These are phyloP conservation scores for Emericellopsis atlantica DNA, from an alignment of 2,329 filamentous ascomycete genomes.

Conservation along the genomic window DNA sequence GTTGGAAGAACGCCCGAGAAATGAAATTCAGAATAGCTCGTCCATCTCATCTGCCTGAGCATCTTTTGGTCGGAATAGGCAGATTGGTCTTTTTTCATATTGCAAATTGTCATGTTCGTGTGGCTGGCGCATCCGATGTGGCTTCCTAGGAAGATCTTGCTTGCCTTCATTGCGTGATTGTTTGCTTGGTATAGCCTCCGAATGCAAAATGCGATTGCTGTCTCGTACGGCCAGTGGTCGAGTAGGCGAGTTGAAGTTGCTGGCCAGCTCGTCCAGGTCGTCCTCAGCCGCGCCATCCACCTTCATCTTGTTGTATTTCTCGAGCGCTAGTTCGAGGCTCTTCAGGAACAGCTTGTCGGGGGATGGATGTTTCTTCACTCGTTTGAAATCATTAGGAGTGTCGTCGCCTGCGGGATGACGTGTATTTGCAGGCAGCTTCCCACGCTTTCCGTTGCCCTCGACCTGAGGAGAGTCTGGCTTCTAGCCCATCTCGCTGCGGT, in stretches of 20 bases:
- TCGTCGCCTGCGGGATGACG: neutral
- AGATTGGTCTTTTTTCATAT: neutral
- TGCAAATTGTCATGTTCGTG: too few relatives aligned
- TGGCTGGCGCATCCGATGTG: too few relatives aligned
- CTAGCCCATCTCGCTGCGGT: too few relatives aligned
- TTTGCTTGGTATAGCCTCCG: neutral
- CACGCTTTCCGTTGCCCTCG: too few relatives aligned
- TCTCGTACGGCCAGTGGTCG: neutral
- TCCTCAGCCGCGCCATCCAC: constrained; percentile 5
- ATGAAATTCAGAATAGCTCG: neutral
- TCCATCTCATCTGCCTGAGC: neutral
- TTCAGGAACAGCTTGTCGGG: constrained; percentile 27
- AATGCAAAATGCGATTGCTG: neutral
- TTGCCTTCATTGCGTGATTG: neutral
- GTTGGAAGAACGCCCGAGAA: too few relatives aligned
- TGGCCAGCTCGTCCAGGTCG: constrained; percentile 17
- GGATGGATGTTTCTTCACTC: constrained; percentile 30
- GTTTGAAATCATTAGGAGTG: constrained; percentile 2
- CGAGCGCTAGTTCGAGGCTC: constrained; percentile 21
- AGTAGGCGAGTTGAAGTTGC: constrained; percentile 3
- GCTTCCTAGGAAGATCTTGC: too few relatives aligned
- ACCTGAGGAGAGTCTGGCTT: neutral
- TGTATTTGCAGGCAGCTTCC: too few relatives aligned
- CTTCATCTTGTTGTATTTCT: constrained; percentile 14
- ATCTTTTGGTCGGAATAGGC: neutral